Percentiles rank a stretch among this genome's conserved stretches.
Conservation (phyloP, 305 asterid species). For the Solanum aculeatissimum region DNA sequence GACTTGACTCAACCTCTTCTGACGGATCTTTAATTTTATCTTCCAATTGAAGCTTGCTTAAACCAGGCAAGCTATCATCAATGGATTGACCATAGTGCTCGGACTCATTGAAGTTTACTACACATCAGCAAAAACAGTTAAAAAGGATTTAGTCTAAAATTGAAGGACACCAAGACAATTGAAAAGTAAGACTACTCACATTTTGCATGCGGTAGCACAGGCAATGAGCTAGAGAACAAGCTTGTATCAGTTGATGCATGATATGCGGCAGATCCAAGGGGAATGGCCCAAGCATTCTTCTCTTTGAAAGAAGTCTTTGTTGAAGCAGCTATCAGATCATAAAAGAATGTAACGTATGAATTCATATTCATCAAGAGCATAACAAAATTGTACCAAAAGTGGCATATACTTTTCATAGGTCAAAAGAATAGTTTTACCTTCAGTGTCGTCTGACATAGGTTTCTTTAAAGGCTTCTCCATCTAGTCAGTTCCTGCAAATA, state of each 20-base stretch:
- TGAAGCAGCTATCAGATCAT: slow-evolving; percentile 1
- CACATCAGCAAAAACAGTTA: slow-evolving; percentile 6
- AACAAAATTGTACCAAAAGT: not conserved
- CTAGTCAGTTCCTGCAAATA: not conserved
- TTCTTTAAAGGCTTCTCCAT: slow-evolving; percentile 1
- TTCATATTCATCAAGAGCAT: not conserved
- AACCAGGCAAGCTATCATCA: slow-evolving; percentile 52
- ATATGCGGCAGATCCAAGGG: slow-evolving; percentile 25
- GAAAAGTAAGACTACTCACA: slow-evolving; percentile 27
- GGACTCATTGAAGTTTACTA: slow-evolving; percentile 53
- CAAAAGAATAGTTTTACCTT: not conserved
- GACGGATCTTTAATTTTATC: slow-evolving; percentile 41
- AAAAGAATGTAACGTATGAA: not conserved
- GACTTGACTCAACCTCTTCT: slow-evolving; percentile 39
- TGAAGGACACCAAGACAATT: not conserved
- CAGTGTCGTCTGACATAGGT: not conserved
- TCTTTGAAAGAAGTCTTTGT: slow-evolving; percentile 23
- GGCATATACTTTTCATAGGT: not conserved
- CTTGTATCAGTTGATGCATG: slow-evolving; percentile 56
- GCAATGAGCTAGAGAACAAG: slow-evolving; percentile 82
- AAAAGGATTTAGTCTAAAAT: not conserved
- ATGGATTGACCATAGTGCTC: slow-evolving; percentile 24
- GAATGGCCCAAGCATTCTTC: slow-evolving; percentile 52
- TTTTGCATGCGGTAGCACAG: slow-evolving; percentile 50
- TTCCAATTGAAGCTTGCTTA: slow-evolving; percentile 25